Percentiles rank a stretch among this genome's conserved stretches.
phyloP scores from a whole-genome alignment of 768 basidiomycete genomes.

The Amylocystis lapponica region DNA sequence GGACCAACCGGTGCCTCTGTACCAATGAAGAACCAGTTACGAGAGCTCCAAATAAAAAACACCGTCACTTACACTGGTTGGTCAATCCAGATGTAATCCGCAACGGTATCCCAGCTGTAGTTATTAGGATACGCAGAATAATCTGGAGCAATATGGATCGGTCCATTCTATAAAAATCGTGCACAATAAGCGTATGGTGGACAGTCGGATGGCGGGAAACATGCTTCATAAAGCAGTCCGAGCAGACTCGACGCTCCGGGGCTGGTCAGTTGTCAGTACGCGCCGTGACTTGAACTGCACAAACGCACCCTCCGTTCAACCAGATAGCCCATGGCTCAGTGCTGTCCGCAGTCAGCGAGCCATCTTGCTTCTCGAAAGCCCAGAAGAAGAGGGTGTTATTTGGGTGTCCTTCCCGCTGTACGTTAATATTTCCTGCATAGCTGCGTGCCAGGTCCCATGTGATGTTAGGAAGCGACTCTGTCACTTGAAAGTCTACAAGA shows the following conservation, averaged over 20 bases:
- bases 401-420: conserved; percentile 25
- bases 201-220: conserved; percentile 11
- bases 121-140: conserved; percentile 45
- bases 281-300: background rate
- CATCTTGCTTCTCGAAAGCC: conserved; percentile 32
- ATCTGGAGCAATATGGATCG: conserved; percentile 50
- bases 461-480: conserved; percentile 28
- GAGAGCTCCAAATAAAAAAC: background rate
- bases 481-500: conserved; percentile 30
- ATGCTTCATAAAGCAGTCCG: conserved; percentile 54
- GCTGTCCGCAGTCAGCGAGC: conserved; percentile 28
- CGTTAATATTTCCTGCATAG: conserved; percentile 33
- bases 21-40: conserved; percentile 8
- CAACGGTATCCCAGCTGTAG: conserved; percentile 52
- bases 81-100: conserved; percentile 71
- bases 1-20: conserved; percentile 55
- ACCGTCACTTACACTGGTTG: conserved; percentile 49
- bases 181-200: background rate
- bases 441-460: conserved; percentile 26
- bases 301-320: conserved; percentile 30
- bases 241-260: conserved; percentile 68
- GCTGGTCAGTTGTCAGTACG: conserved; percentile 22
- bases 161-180: conserved; percentile 51
- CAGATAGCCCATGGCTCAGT: conserved; percentile 33
- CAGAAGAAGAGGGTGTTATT: conserved; percentile 37